phyloP scores from a whole-genome alignment of 495 filamentous ascomycete genomes.

The Aspergillus affinis region DNA sequence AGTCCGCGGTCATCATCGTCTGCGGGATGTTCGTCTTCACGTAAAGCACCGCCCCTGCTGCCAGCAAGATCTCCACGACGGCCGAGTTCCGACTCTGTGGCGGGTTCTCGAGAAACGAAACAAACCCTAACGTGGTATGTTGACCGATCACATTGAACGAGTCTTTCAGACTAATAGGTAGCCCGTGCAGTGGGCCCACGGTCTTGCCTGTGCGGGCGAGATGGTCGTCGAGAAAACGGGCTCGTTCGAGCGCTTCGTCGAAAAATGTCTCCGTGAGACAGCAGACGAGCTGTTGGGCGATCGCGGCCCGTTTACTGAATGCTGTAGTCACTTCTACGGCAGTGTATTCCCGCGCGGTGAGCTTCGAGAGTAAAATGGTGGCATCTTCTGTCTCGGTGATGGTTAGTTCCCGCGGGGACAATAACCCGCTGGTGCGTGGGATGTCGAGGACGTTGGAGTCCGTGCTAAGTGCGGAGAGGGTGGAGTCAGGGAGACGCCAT shows the following conservation, averaged over 20 bases:
- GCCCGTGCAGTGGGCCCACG: slow-evolving; percentile 60
- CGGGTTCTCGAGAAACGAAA: slow-evolving; percentile 52
- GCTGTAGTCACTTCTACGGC: slow-evolving; percentile 51
- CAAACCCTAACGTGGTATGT: slow-evolving; percentile 27
- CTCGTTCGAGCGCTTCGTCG: slow-evolving; percentile 30
- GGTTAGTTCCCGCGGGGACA: slow-evolving; percentile 47
- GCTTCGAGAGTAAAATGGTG: slow-evolving; percentile 31
- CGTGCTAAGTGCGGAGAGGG: slow-evolving; percentile 14
- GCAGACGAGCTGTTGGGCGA: slow-evolving; percentile 40
- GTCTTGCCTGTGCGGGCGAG: slow-evolving; percentile 31
- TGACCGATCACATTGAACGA: slow-evolving; percentile 54
- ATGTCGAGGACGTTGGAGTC: slow-evolving; percentile 33
- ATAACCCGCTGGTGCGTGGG: slow-evolving; percentile 41
- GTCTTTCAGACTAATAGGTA: slow-evolving; percentile 67
- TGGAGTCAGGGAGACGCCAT: slow-evolving; percentile 34
- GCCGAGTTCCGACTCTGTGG: slow-evolving; percentile 37
- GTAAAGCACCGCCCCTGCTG: slow-evolving; percentile 50
- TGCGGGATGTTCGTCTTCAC: slow-evolving; percentile 63
- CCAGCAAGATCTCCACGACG: slow-evolving; percentile 35
- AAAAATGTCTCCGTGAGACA: slow-evolving; percentile 63
- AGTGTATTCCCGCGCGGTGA: slow-evolving; percentile 36
- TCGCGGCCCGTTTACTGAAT: slow-evolving; percentile 54
- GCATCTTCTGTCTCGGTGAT: slow-evolving; percentile 57
- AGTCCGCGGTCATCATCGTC: slow-evolving; percentile 50
- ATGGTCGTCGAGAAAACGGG: slow-evolving; percentile 35